Percentiles rank a stretch among this genome's conserved stretches.
phyloP scores from a whole-genome alignment of 2,329 filamentous ascomycete species.

The Davidsoniella australis region DNA sequence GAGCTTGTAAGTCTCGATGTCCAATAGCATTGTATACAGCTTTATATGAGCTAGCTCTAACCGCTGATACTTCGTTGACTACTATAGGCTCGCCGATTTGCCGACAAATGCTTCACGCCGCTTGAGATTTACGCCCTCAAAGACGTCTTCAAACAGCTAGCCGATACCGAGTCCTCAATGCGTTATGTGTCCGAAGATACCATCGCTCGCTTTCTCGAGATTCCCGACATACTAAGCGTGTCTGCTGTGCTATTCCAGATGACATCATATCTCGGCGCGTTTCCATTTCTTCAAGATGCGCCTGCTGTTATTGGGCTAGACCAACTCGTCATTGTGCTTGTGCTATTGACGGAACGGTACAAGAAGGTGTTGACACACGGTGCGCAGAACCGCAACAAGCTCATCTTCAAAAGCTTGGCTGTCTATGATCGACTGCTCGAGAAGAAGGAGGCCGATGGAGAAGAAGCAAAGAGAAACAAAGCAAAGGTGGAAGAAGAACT shows the following conservation, averaged over 20 bases:
- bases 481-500: conserved; percentile 2
- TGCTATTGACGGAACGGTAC: conserved; percentile 56
- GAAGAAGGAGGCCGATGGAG: conserved; percentile 13
- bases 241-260: conserved; percentile 57
- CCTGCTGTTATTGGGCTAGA: conserved; percentile 53
- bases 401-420: conserved; percentile 55
- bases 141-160: conserved; percentile 54
- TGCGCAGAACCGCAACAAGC: conserved; percentile 39
- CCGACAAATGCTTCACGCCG: conserved; percentile 51
- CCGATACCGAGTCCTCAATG: conserved; percentile 44
- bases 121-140: conserved; percentile 59
- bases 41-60: neutral
- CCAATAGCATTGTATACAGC: neutral
- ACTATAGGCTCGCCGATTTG: conserved; percentile 42
- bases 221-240: conserved; percentile 51
- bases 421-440: conserved; percentile 41
- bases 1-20: conserved; percentile 1
- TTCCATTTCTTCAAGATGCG: conserved; percentile 54
- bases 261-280: conserved; percentile 53
- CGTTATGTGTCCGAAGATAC: conserved; percentile 55
- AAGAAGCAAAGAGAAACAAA: conserved; percentile 3
- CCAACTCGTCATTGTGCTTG: conserved; percentile 54
- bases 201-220: conserved; percentile 52
- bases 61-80: neutral
- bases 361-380: conserved; percentile 42